phyloP scores from a whole-genome alignment of 371 early-diverging fungal species.

The Zychaea mexicana region DNA sequence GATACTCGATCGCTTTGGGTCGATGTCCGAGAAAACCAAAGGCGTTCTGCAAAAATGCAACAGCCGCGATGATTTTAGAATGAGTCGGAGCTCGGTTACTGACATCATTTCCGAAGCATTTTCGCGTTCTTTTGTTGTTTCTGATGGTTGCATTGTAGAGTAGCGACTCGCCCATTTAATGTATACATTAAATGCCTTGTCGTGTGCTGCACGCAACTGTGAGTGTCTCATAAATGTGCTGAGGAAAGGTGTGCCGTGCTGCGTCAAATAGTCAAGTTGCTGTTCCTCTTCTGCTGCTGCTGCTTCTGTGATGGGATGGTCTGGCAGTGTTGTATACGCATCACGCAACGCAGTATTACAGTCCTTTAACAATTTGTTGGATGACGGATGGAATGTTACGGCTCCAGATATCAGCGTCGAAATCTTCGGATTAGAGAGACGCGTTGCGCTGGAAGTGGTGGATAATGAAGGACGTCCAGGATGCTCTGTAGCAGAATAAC shows the following conservation, averaged over 20 bases:
- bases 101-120: conserved; percentile 51
- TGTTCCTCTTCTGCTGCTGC: not conserved
- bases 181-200: conserved; percentile 66
- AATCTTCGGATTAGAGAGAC: not conserved
- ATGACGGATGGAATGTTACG: not conserved
- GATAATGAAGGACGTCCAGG: not conserved
- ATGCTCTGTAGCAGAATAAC: not conserved
- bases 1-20: conserved; percentile 4
- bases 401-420: not conserved
- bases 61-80: conserved; percentile 62
- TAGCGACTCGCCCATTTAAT: conserved; percentile 69
- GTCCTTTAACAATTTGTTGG: conserved; percentile 12
- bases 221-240: conserved; percentile 55
- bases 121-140: no score
- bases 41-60: conserved; percentile 73
- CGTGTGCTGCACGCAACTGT: conserved; percentile 61
- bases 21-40: conserved; percentile 51
- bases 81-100: conserved; percentile 55
- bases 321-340: conserved; percentile 41
- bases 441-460: not conserved
- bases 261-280: conserved; percentile 50
- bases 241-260: conserved; percentile 64
- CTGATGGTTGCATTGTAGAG: conserved; percentile 11
- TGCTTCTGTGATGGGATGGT: conserved; percentile 16
- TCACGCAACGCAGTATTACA: conserved; percentile 56